phyloP scores from a whole-genome alignment of 2,329 filamentous ascomycete species.

The Aciculosporium take region DNA sequence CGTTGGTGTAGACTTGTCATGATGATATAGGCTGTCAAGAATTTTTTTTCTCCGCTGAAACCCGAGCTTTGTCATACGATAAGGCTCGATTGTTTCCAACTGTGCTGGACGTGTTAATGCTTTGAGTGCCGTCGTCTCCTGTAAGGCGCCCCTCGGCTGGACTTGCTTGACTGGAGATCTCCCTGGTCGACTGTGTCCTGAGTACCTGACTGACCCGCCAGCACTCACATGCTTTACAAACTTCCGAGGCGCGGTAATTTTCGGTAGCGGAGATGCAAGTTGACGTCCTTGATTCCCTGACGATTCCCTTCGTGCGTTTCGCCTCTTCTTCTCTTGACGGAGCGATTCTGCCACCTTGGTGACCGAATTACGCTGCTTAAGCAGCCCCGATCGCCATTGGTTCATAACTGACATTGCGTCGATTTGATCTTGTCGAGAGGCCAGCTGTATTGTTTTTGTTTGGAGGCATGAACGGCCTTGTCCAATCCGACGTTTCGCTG shows the following conservation, averaged over 20 bases:
- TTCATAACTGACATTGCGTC: conserved; percentile 39
- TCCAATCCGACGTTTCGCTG: conserved; percentile 31
- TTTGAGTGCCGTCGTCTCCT: not conserved
- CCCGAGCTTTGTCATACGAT: conserved; percentile 19
- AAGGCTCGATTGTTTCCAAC: conserved; percentile 33
- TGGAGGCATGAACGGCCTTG: conserved; percentile 41
- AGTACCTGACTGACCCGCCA: conserved; percentile 16
- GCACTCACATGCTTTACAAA: conserved; percentile 17
- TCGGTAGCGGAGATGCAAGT: not conserved
- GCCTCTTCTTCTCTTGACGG: conserved; percentile 3
- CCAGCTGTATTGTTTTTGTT: conserved; percentile 44
- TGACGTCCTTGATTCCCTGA: conserved; percentile 10
- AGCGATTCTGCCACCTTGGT: conserved; percentile 11
- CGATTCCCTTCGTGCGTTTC: conserved; percentile 10
- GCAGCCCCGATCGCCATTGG: conserved; percentile 41
- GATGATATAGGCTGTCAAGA: conserved; percentile 40
- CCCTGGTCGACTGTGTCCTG: not conserved
- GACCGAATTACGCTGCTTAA: conserved; percentile 26
- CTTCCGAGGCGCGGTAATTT: conserved; percentile 8
- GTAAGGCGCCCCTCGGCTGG: not conserved
- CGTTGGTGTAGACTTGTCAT: conserved; percentile 8
- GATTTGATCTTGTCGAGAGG: conserved; percentile 43
- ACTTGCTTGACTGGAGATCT: not conserved
- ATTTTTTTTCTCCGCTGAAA: conserved; percentile 39
- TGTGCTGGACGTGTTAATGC: conserved; percentile 32